A percentile compares a stretch with the other conserved stretches of the same genome.
Evolutionary conservation across 805 yeast species (phyloP).

Genomic region (Priceomyces melissophilus): DNA sequence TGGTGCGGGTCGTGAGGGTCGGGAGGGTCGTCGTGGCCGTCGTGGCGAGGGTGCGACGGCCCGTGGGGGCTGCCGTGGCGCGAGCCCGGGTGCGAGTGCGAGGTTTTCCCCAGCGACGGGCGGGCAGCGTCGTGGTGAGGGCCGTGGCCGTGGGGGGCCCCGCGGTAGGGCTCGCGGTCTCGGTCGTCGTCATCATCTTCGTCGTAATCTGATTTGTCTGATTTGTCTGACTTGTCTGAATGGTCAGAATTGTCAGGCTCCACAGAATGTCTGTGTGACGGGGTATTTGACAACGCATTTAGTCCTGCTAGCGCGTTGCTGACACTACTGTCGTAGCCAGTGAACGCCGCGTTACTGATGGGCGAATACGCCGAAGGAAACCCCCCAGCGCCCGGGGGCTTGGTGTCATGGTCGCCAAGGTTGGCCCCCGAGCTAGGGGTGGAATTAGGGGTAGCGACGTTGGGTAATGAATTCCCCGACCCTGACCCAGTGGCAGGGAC

Average conservation of each 20-base stretch:
- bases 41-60: conserved; percentile 5
- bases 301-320: conserved; percentile 43
- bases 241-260: conserved; percentile 16
- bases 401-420: neutral
- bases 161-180: conserved; percentile 10
- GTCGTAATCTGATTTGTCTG: conserved; percentile 10
- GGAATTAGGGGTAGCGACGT: neutral
- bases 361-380: conserved; percentile 34
- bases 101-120: neutral
- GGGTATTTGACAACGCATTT: conserved; percentile 37
- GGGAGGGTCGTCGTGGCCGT: neutral
- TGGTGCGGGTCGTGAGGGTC: no score
- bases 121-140: neutral
- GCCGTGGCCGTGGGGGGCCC: conserved; percentile 1
- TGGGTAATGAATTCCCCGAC: conserved; percentile 7
- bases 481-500: conserved; percentile 8
- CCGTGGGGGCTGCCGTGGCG: conserved; percentile 11
- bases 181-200: conserved; percentile 8
- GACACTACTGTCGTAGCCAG: conserved; percentile 39
- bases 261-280: conserved; percentile 14
- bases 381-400: conserved; percentile 6
- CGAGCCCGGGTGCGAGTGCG: no score
- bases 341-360: conserved; percentile 32
- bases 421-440: conserved; percentile 1
- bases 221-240: conserved; percentile 22